Evolutionary conservation across 441 rosid species (phyloP).

Genomic region (Brassica balearica): DNA sequence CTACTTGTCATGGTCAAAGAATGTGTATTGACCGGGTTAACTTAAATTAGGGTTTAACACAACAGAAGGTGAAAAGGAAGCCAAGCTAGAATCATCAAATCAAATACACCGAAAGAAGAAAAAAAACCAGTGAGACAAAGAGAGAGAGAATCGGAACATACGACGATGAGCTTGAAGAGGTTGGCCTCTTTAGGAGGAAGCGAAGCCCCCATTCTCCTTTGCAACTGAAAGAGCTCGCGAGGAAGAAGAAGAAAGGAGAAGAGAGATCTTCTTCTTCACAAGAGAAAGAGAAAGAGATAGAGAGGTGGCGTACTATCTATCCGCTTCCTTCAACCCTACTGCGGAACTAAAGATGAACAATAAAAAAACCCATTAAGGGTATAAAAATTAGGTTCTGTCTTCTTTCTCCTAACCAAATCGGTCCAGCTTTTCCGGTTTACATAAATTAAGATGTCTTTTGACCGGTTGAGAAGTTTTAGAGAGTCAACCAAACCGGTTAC

Average conservation of each 20-base stretch:
- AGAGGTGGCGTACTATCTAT: constrained; percentile 63
- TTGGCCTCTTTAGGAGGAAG: constrained; percentile 99
- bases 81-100: too few relatives aligned
- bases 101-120: too few relatives aligned
- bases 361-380: background rate
- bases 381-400: constrained; percentile 41
- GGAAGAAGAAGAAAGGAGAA: constrained; percentile 27
- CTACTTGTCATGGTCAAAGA: constrained; percentile 15
- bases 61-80: background rate
- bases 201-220: constrained; percentile 82
- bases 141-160: constrained; percentile 56
- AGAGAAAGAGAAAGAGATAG: background rate
- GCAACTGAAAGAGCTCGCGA: constrained; percentile 34
- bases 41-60: constrained; percentile 52
- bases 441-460: too few relatives aligned
- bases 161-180: constrained; percentile 99
- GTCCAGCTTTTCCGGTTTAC: background rate
- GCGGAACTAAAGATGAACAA: constrained; percentile 43
- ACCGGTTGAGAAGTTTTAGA: too few relatives aligned
- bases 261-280: constrained; percentile 9
- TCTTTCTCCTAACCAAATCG: constrained; percentile 37
- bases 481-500: too few relatives aligned
- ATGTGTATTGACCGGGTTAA: background rate
- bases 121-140: too few relatives aligned
- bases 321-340: constrained; percentile 75